A percentile compares a stretch with the other conserved stretches of the same genome.
Conservation (phyloP, 108 stramenopile species). For the Cyclotella distinguenda region DNA sequence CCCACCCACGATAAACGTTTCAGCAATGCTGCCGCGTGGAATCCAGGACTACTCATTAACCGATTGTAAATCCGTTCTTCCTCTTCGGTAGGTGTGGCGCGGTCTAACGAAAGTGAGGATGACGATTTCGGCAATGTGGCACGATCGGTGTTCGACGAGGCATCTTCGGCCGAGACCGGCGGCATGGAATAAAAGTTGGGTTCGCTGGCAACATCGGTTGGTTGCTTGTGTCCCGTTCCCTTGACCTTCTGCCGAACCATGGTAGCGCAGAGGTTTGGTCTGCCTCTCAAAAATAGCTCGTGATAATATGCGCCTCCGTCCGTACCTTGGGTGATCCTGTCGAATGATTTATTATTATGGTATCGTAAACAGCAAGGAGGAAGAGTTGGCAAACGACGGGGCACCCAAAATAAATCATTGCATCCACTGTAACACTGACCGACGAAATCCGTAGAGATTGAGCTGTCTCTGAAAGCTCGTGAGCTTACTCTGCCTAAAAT, state of each 20-base stretch:
- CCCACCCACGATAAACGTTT: conserved; percentile 14
- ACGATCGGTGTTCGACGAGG: neutral
- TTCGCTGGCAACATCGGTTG: conserved; percentile 74
- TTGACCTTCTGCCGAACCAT: conserved; percentile 89
- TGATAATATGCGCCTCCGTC: conserved; percentile 86
- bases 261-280: conserved; percentile 68
- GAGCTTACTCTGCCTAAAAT: conserved; percentile 86
- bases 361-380: neutral
- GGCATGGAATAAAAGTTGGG: conserved; percentile 85
- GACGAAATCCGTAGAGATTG: conserved; percentile 92
- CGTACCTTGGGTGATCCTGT: conserved; percentile 72
- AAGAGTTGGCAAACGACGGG: neutral
- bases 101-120: neutral
- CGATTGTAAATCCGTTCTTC: neutral
- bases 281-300: conserved; percentile 80
- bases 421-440: conserved; percentile 18
- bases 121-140: neutral
- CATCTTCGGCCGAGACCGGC: too few relatives aligned
- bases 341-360: neutral
- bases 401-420: neutral
- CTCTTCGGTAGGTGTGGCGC: neutral
- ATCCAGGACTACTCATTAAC: conserved; percentile 15
- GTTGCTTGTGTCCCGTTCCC: conserved; percentile 89
- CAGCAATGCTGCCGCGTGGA: conserved; percentile 17
- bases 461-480: conserved; percentile 85